Evolutionary conservation across 2,329 filamentous ascomycete species (phyloP).

Genomic region (Sporothrix brasiliensis): DNA sequence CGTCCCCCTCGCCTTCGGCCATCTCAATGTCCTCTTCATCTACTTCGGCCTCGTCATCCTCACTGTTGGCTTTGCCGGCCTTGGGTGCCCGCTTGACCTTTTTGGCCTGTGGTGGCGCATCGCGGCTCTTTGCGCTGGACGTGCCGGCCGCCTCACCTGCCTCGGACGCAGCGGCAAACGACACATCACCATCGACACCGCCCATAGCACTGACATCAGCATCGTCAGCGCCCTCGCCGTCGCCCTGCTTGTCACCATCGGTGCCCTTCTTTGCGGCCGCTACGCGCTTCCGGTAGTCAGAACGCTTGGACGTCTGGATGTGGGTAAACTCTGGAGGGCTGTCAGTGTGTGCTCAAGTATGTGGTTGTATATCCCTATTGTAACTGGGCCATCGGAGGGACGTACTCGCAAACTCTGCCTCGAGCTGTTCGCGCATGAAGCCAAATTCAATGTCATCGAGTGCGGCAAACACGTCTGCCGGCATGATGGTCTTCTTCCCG

Average conservation of each 20-base stretch:
- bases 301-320: conserved; percentile 73
- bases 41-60: conserved; percentile 50
- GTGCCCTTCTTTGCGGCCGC: conserved; percentile 62
- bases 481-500: conserved; percentile 78
- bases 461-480: conserved; percentile 74
- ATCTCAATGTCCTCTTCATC: conserved; percentile 44
- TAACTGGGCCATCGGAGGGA: conserved; percentile 32
- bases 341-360: neutral
- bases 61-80: conserved; percentile 43
- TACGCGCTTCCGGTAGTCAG: conserved; percentile 70
- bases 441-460: conserved; percentile 75
- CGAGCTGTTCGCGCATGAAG: conserved; percentile 69
- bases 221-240: conserved; percentile 35
- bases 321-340: conserved; percentile 65
- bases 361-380: neutral
- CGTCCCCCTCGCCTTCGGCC: conserved; percentile 44
- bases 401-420: conserved; percentile 76
- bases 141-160: conserved; percentile 28
- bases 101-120: conserved; percentile 43
- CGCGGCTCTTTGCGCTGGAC: conserved; percentile 33
- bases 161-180: conserved; percentile 34
- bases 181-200: neutral
- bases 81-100: conserved; percentile 46
- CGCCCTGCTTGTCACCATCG: conserved; percentile 38
- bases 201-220: conserved; percentile 30